Percentiles rank a stretch among this genome's conserved stretches.
Evolutionary conservation across 2,329 filamentous ascomycete species (phyloP).

Genomic region (Colletotrichum tofieldiae): DNA sequence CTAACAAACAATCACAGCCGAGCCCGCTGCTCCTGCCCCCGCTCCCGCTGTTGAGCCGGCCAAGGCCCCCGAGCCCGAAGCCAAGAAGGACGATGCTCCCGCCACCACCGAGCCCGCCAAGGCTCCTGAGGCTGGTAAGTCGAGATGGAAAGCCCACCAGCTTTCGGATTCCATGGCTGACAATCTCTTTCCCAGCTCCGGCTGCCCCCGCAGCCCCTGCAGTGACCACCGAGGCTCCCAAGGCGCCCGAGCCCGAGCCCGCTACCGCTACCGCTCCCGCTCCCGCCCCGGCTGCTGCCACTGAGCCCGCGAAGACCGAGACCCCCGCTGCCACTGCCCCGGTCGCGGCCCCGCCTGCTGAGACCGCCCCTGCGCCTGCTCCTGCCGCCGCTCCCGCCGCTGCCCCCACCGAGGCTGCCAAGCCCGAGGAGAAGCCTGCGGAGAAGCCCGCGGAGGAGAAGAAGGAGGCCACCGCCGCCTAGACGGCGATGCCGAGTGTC

Average conservation of each 20-base stretch:
- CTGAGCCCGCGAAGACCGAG: conserved; percentile 46
- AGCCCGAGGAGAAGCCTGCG: conserved; percentile 47
- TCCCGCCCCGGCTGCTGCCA: conserved; percentile 47
- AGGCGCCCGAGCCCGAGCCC: conserved; percentile 40
- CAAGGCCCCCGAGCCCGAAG: conserved; percentile 35
- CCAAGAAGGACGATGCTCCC: conserved; percentile 37
- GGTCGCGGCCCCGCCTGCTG: conserved; percentile 44
- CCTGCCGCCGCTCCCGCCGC: conserved; percentile 47
- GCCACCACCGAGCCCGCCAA: conserved; percentile 43
- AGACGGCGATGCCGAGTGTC: conserved; percentile 20
- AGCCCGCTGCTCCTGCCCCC: conserved; percentile 42
- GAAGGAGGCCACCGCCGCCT: conserved; percentile 45
- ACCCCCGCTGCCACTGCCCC: conserved; percentile 17
- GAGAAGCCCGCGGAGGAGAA: conserved; percentile 46
- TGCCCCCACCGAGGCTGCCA: conserved; percentile 46
- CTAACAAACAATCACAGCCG: conserved; percentile 32
- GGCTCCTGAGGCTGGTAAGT: conserved; percentile 39
- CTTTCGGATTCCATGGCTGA: conserved; percentile 7
- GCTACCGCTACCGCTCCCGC: conserved; percentile 23
- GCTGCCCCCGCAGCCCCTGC: conserved; percentile 38
- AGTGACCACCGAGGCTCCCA: conserved; percentile 48
- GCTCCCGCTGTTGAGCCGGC: conserved; percentile 42
- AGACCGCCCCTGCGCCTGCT: conserved; percentile 46
- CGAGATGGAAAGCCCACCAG: neutral
- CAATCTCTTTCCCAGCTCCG: conserved; percentile 16